Conservation (phyloP, 139 green algal genomes). For the Nannochloris sp. region DNA sequence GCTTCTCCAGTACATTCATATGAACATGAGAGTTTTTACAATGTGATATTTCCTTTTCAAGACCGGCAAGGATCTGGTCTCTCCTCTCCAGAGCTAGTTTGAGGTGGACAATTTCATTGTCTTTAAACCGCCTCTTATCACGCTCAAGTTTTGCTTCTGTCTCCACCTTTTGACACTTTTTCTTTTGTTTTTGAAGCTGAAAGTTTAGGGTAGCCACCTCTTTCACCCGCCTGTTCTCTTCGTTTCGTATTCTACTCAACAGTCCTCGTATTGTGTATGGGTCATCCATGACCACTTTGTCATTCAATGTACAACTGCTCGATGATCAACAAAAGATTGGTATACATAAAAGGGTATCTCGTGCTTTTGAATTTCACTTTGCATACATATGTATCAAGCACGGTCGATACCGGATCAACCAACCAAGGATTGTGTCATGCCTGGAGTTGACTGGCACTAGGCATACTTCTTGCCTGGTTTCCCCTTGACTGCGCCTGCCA, state of each 20-base stretch:
- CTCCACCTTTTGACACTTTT: background rate
- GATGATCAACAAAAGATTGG: too few species aligned
- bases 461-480: too few species aligned
- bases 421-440: too few species aligned
- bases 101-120: conserved; percentile 11
- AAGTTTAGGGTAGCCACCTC: background rate
- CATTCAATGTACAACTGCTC: too few species aligned
- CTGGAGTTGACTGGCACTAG: too few species aligned
- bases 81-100: conserved; percentile 22
- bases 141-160: conserved; percentile 1
- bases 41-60: conserved; percentile 14
- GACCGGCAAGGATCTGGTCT: conserved; percentile 5
- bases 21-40: conserved; percentile 2
- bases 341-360: too few species aligned
- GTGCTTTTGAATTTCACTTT: too few species aligned
- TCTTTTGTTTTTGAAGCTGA: conserved; percentile 6
- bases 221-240: background rate
- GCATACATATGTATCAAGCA: too few species aligned
- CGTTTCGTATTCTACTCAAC: background rate
- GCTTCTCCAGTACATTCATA: background rate
- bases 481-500: background rate
- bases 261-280: conserved; percentile 1
- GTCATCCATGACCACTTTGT: background rate
- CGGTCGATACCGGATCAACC: too few species aligned
- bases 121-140: conserved; percentile 13